Percentiles rank a stretch among this genome's conserved stretches.
Evolutionary conservation across 2,329 filamentous ascomycete species (phyloP).

Genomic region (Pseudogymnoascus sp.): DNA sequence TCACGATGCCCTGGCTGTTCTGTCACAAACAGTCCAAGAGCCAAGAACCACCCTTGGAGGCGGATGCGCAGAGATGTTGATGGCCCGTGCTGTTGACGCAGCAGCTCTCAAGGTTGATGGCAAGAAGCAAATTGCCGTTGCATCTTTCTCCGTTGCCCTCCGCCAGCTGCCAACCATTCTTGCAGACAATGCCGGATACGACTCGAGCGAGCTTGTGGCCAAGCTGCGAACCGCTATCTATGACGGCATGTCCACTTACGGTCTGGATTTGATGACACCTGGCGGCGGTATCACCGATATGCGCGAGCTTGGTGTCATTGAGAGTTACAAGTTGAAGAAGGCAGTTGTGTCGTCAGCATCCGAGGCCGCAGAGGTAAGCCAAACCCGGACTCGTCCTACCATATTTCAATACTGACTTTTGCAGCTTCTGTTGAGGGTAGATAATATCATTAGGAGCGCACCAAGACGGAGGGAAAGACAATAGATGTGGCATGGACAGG

Average conservation of each 20-base stretch:
- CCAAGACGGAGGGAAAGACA: slow-evolving; percentile 74
- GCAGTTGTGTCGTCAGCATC: slow-evolving; percentile 96
- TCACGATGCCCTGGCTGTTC: slow-evolving; percentile 89
- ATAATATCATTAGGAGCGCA: slow-evolving; percentile 94
- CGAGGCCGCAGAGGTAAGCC: slow-evolving; percentile 85
- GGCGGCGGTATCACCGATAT: slow-evolving; percentile 93
- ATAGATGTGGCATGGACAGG: slow-evolving; percentile 31
- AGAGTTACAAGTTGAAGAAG: slow-evolving; percentile 97
- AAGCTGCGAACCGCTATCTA: slow-evolving; percentile 90
- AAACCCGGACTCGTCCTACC: slow-evolving; percentile 13
- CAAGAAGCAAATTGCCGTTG: slow-evolving; percentile 92
- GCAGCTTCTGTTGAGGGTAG: slow-evolving; percentile 81
- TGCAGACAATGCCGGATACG: slow-evolving; percentile 93
- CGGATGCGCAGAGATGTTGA: slow-evolving; percentile 96
- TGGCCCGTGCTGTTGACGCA: slow-evolving; percentile 95
- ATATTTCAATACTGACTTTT: slow-evolving; percentile 26
- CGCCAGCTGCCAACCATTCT: slow-evolving; percentile 93
- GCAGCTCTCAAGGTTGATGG: slow-evolving; percentile 89
- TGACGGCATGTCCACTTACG: slow-evolving; percentile 85
- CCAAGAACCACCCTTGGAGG: slow-evolving; percentile 90
- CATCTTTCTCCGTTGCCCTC: slow-evolving; percentile 79
- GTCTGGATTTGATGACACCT: slow-evolving; percentile 78
- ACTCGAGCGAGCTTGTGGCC: slow-evolving; percentile 88
- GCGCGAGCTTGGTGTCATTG: slow-evolving; percentile 88
- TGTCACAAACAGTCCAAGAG: slow-evolving; percentile 93